A percentile compares a stretch with the other conserved stretches of the same genome.
Conservation (phyloP, 176 grass and related monocot genomes). For the Aegilops speltoides region DNA sequence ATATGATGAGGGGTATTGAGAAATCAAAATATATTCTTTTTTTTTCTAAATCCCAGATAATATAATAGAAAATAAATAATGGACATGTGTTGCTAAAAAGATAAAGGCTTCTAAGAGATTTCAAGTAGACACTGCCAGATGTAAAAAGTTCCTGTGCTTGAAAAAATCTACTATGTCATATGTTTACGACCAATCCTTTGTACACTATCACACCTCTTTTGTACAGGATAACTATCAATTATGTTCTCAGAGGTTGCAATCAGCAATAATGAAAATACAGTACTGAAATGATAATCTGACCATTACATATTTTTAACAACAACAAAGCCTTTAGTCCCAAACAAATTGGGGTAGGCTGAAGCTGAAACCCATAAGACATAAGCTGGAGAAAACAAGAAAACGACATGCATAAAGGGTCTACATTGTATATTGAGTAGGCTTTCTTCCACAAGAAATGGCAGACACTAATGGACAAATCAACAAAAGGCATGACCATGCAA, state of each 20-base stretch:
- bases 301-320: background rate
- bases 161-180: too few species aligned
- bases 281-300: background rate
- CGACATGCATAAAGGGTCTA: background rate
- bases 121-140: background rate
- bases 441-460: slow-evolving; percentile 29
- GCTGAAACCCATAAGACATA: background rate
- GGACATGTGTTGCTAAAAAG: background rate
- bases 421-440: slow-evolving; percentile 9
- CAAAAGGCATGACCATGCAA: slow-evolving; percentile 21
- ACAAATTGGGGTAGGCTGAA: too few species aligned
- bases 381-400: background rate
- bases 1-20: background rate
- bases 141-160: background rate
- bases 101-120: background rate
- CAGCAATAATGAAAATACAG: background rate
- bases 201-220: background rate
- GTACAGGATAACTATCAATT: background rate
- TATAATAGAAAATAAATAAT: slow-evolving; percentile 9
- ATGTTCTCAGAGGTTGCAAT: background rate
- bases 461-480: slow-evolving; percentile 18
- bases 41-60: background rate
- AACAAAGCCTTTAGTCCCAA: background rate
- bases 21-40: background rate
- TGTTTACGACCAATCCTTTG: background rate